Evolutionary conservation across 148 eudicot genomes (phyloP).

Genomic region (Vaccinium corymbosum): DNA sequence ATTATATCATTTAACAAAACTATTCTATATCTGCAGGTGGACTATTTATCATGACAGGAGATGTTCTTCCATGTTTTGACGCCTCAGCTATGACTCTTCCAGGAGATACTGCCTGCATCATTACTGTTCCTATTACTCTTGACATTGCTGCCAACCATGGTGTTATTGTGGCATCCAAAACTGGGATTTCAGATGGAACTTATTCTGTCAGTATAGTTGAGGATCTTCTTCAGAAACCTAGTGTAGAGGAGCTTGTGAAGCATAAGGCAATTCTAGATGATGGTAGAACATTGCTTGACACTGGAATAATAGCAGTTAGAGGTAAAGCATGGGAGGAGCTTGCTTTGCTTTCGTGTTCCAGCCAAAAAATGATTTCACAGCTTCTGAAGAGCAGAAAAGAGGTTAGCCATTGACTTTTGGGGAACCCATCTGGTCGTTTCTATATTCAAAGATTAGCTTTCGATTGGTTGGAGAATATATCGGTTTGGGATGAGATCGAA

Average conservation of each 20-base stretch:
- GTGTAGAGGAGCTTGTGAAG: constrained; percentile 62
- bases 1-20: not conserved
- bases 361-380: constrained; percentile 61
- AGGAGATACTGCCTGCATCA: constrained; percentile 73
- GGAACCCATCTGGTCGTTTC: not conserved
- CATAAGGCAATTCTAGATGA: constrained; percentile 81
- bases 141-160: constrained; percentile 96
- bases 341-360: constrained; percentile 63
- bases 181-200: constrained; percentile 27
- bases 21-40: constrained; percentile 59
- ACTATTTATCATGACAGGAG: constrained; percentile 94
- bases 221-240: constrained; percentile 93
- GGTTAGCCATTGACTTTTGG: constrained; percentile 45
- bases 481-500: not conserved
- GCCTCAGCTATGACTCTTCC: constrained; percentile 89
- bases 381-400: constrained; percentile 76
- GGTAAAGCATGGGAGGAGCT: constrained; percentile 96
- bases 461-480: not conserved
- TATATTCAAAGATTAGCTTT: not conserved
- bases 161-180: constrained; percentile 80
- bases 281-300: constrained; percentile 95
- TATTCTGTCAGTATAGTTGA: constrained; percentile 59
- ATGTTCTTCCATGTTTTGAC: constrained; percentile 98
- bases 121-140: constrained; percentile 95
- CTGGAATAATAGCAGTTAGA: constrained; percentile 93